Percentiles rank a stretch among this genome's conserved stretches.
Evolutionary conservation across 1,284 basidiomycete genomes (phyloP).

Genomic region (Rhodofomes roseus): DNA sequence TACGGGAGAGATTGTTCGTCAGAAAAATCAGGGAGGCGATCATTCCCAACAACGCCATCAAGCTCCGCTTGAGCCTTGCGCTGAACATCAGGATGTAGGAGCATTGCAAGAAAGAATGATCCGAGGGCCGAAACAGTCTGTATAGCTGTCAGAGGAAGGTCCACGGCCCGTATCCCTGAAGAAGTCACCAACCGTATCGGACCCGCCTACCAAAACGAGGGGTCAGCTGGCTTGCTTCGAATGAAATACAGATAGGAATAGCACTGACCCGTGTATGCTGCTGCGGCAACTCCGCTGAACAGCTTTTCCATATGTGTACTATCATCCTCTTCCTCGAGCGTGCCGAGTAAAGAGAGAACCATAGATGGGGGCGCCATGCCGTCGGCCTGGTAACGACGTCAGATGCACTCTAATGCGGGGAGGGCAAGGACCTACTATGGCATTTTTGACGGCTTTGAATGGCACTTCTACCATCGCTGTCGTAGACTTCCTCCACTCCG

Average conservation of each 20-base stretch:
- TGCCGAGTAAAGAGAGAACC: slow-evolving; percentile 16
- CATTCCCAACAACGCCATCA: slow-evolving; percentile 34
- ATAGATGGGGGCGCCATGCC: slow-evolving; percentile 19
- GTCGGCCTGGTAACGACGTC: slow-evolving; percentile 11
- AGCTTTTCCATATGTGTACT: slow-evolving; percentile 14
- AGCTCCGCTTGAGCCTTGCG: slow-evolving; percentile 37
- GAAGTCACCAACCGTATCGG: slow-evolving; percentile 17
- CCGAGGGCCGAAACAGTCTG: slow-evolving; percentile 23
- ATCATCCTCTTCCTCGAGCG: slow-evolving; percentile 13
- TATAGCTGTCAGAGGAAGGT: slow-evolving; percentile 1
- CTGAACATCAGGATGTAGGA: slow-evolving; percentile 36
- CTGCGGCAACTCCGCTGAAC: slow-evolving; percentile 20
- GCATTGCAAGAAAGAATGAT: slow-evolving; percentile 36
- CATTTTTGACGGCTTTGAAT: slow-evolving; percentile 29
- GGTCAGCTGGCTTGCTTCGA: neutral
- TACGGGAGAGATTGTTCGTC: slow-evolving; percentile 38
- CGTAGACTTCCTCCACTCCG: slow-evolving; percentile 31
- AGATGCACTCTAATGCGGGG: neutral
- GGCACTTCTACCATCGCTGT: slow-evolving; percentile 30
- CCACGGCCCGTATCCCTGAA: neutral
- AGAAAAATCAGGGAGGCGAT: slow-evolving; percentile 37
- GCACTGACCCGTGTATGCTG: slow-evolving; percentile 19
- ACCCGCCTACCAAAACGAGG: slow-evolving; percentile 15
- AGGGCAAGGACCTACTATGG: slow-evolving; percentile 16
- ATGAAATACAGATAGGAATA: neutral